These are phyloP conservation scores for Phlebopus sp. DNA, from an alignment of 1,284 basidiomycete species.

Conservation along the genomic window DNA sequence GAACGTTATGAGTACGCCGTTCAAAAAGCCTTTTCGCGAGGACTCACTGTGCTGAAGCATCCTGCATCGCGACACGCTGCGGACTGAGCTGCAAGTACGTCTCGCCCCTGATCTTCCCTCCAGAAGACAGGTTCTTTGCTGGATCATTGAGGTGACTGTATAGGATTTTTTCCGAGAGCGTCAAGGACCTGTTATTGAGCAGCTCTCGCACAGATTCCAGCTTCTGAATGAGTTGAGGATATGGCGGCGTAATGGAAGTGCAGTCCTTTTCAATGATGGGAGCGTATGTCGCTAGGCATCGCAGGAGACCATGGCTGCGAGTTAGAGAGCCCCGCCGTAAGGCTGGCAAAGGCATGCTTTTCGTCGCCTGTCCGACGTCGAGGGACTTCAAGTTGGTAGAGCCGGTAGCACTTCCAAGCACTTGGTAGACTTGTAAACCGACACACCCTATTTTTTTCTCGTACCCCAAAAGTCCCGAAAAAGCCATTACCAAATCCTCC, in stretches of 20 bases:
- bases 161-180: constrained; percentile 96
- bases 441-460: too few relatives aligned
- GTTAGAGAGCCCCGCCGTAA: constrained; percentile 15
- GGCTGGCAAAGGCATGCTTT: constrained; percentile 18
- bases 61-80: constrained; percentile 97
- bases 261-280: constrained; percentile 61
- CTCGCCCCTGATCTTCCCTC: constrained; percentile 78
- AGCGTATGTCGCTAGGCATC: constrained; percentile 56
- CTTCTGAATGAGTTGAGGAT: constrained; percentile 72
- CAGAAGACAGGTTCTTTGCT: constrained; percentile 65
- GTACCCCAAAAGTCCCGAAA: too few relatives aligned
- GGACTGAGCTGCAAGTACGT: constrained; percentile 89
- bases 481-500: too few relatives aligned
- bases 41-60: constrained; percentile 93
- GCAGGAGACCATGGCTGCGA: constrained; percentile 14
- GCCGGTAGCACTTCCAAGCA: too few relatives aligned
- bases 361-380: background rate
- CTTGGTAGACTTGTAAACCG: too few relatives aligned
- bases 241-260: constrained; percentile 87
- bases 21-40: background rate
- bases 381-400: too few relatives aligned
- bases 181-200: constrained; percentile 72
- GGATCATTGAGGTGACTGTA: constrained; percentile 92
- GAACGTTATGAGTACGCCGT: constrained; percentile 12
- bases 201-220: constrained; percentile 71